phyloP scores from a whole-genome alignment of 129 eudicot species.

The Flaveria linearis region DNA sequence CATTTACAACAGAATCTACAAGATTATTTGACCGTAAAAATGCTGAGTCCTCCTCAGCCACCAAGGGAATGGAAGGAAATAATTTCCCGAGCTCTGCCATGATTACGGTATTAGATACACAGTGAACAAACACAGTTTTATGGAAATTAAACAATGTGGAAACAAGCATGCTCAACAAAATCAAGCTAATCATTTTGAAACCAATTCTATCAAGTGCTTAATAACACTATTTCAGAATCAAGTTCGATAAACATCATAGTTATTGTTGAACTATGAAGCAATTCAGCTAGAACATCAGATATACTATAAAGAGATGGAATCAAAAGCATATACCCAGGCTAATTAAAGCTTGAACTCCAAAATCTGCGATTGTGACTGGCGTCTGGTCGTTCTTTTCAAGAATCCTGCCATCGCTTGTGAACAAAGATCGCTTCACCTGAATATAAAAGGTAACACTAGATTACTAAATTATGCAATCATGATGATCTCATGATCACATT shows the following conservation, averaged over 20 bases:
- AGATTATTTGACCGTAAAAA: constrained; percentile 76
- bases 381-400: constrained; percentile 75
- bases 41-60: constrained; percentile 97
- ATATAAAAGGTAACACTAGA: constrained; percentile 1
- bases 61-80: constrained; percentile 88
- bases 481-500: neutral
- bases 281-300: neutral
- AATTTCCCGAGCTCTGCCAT: constrained; percentile 68
- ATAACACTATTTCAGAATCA: too few species aligned
- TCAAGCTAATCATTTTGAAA: too few species aligned
- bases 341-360: constrained; percentile 88
- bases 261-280: neutral
- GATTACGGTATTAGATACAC: constrained; percentile 8
- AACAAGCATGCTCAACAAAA: too few species aligned
- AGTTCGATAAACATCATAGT: too few species aligned
- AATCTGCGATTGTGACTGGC: constrained; percentile 92
- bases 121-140: neutral
- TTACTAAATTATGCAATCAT: neutral
- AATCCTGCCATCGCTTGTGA: constrained; percentile 64
- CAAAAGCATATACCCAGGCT: constrained; percentile 62
- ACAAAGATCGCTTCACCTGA: constrained; percentile 75
- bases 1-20: constrained; percentile 63
- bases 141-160: too few species aligned
- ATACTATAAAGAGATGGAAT: neutral
- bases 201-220: too few species aligned